Base-by-base conservation (phyloP, 176 grass and related monocot genomes). In the Musa itinerans region DNA sequence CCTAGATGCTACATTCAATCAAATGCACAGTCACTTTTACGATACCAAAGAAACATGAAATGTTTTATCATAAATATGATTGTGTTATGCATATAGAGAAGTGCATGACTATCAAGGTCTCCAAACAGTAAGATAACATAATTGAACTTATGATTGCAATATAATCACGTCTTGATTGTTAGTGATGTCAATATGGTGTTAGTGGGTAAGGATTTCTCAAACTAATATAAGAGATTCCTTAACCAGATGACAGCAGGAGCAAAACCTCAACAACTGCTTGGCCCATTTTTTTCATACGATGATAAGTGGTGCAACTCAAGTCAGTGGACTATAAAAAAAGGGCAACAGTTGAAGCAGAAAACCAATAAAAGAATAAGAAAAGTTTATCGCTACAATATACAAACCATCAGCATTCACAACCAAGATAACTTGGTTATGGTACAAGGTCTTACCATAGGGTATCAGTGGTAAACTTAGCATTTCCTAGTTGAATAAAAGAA, bases 1-100 rank as follows among this genome's bases (percentile, higher is more conserved):
- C 65, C 29, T 77, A 71, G 90, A 90, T 81, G 88, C 80, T 87
- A 89, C 49, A 76, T 77, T 66, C 76, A 82, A 12, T 21, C 71
- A 78, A 83, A 75, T 17, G 8, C 9, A 23, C 29, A 21, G 4
- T 25, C 17, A 34, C 10, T 57, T 74, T 65, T 65, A n/a, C 21
- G 11, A 11, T 65, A 22, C 63, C 63, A 26, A 51, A 70, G 16
- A 50, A 3, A 50, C 17, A 50, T 3, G 29, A 26, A 68, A 50
- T 62, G 17, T 22, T 22, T 20, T 26, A 22, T 23, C 11, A 65
- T 26, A 26, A 24, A 65, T 11, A 70, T 51, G 51, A 51, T 61
- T n/a, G 3, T 29, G 5, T 29, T 27, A 15, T 29, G 2, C 26
- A 25, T 67, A 67, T 67, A 14, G 6, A 67, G 23, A 29, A 27